Base-by-base conservation (phyloP, 1,139 yeast species). In the Blastobotrys capitulatus region DNA sequence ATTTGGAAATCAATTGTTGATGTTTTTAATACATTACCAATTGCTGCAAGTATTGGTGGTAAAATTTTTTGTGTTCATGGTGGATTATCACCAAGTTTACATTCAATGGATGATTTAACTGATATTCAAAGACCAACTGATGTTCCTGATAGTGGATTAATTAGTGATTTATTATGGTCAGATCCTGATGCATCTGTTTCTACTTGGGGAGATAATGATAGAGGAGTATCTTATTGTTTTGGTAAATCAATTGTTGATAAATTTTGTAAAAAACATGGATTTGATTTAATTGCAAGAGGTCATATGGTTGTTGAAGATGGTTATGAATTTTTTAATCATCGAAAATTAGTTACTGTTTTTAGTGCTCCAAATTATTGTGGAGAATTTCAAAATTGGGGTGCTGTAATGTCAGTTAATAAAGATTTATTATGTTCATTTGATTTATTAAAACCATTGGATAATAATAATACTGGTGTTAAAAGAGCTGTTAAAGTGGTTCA, bases 241-340 rank as follows among this genome's bases (percentile, higher is more conserved):
- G 89, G 90, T 37, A 79, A 78, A 55, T 78, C 78, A 51, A 86
- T 85, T 51, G 89, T 87, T 9, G 83, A 81, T 57, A 76, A 78
- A 57, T 87, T 87, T 60, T 83, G 87, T 59, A 67, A 76, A 19
- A 75, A 75, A 45, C 86, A 86, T 66, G 80, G 83, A 51, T 83
- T 87, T 69, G 96, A 87, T 66, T 71, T 87, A 59, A 77, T 87
- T 56, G 89, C 85, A 31, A 73, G 96, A 59, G 95, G 95, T 15
- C 96, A 87, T 66, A 87, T 87, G 95, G 96, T 87, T 44, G 96
- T 87, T 42, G 95, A 87, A 67, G 95, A 87, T 64, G 96, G 96
- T 3, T 87, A 87, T 64, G 96, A 87, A 64, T 87, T 87, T 62
- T 87, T 86, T 67, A 83, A 84, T 52, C 80, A 78, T 61, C 75